Conservation (phyloP, 805 yeast species). For the Wickerhamiella dianesei region DNA sequence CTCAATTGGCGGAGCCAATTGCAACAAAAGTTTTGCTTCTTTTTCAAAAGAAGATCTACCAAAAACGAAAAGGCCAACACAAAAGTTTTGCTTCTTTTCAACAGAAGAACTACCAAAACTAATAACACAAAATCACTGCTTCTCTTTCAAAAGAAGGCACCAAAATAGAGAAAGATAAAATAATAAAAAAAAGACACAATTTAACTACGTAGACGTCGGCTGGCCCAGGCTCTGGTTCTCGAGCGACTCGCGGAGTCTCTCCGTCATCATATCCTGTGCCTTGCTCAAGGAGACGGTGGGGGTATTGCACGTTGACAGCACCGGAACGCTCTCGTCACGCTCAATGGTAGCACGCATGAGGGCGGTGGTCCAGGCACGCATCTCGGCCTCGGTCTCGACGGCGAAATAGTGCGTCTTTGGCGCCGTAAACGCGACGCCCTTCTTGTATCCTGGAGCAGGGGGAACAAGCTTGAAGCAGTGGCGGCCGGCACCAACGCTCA, state of each 20-base stretch:
- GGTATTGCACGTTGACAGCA: slow-evolving; percentile 79
- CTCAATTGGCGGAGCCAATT: too few species aligned
- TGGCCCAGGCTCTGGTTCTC: background rate
- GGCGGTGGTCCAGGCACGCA: slow-evolving; percentile 92
- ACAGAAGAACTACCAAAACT: background rate
- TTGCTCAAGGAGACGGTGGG: slow-evolving; percentile 84
- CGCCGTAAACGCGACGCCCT: slow-evolving; percentile 90
- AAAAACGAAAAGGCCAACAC: too few species aligned
- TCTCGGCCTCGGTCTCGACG: slow-evolving; percentile 77
- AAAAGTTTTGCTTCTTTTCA: too few species aligned
- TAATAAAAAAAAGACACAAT: background rate
- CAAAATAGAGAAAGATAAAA: background rate
- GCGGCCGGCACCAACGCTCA: slow-evolving; percentile 87
- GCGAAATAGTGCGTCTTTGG: slow-evolving; percentile 95
- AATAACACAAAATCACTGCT: too few species aligned
- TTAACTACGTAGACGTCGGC: background rate
- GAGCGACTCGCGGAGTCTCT: slow-evolving; percentile 33
- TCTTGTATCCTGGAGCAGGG: slow-evolving; percentile 93
- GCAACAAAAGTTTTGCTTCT: too few species aligned
- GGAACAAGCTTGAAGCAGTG: slow-evolving; percentile 87
- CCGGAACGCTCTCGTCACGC: slow-evolving; percentile 83
- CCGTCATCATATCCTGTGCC: slow-evolving; percentile 76
- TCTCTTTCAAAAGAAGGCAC: too few species aligned
- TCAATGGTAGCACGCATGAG: slow-evolving; percentile 93
- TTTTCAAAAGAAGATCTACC: too few species aligned